Base-by-base conservation (phyloP, 225 moss, liverwort and hornwort genomes). In the Anthoceros angustus region DNA sequence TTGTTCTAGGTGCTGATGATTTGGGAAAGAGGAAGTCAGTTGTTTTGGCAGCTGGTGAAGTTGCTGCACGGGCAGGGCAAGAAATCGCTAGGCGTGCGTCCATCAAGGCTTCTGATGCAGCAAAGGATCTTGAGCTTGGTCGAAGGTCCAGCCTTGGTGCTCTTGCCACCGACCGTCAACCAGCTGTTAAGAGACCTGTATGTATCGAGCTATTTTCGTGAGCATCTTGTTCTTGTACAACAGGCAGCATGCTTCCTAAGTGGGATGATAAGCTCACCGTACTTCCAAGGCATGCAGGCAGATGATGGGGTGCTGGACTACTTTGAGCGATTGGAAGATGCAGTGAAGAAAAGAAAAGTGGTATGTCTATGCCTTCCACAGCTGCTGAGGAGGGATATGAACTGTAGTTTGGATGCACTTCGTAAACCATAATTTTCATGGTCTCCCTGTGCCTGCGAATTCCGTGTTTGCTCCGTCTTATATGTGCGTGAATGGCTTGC, bases 261-360 rank as follows among this genome's bases (percentile, higher is more conserved):
- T n/a, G n/a, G n/a, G n/a, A n/a, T n/a, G n/a, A n/a, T n/a, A n/a
- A n/a, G n/a, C n/a, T n/a, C n/a, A n/a, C n/a, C n/a, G n/a, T n/a
- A n/a, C n/a, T n/a, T n/a, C n/a, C n/a, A n/a, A n/a, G n/a, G n/a
- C 25, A 48, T 48, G 18, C 71, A 76, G 45, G 43, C 23, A 21
- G 25, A 41, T 10, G 64, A 68, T 42, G 49, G 68, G 10, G 43
- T 72, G 3, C 68, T 75, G 7, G 81, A 81, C 65, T 81, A 81
- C 67, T 81, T 81, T 70, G 72, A 72, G 64, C 77, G 72, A 62
- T 75, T 81, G 24, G 81, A 81, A 48, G 21, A 67, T 40, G 78
- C 81, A 38, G 61, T 81, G 67, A 70, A 70, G 63, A 73, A 71
- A 73, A 68, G 66, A 70, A 75, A 78, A 68, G 63, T 70, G 75